These are phyloP conservation scores for Calonectria hongkongensis DNA, from an alignment of 2,329 filamentous ascomycete genomes.

Conservation along the genomic window DNA sequence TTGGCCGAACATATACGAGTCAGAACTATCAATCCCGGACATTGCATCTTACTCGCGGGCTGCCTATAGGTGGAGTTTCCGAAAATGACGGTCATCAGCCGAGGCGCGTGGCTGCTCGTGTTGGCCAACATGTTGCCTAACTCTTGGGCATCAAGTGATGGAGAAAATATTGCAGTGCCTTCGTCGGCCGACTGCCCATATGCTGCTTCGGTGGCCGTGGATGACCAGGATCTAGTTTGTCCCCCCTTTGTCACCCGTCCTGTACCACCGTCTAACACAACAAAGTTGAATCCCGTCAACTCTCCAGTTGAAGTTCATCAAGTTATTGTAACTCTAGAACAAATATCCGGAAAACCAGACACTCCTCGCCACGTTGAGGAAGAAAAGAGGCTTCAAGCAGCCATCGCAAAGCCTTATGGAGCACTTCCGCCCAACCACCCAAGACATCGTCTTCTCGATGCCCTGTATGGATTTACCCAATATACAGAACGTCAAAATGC, in stretches of 20 bases:
- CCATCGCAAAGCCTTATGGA: slow-evolving; percentile 55
- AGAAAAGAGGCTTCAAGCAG: slow-evolving; percentile 56
- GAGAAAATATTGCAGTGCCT: slow-evolving; percentile 38
- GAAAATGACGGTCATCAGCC: not conserved
- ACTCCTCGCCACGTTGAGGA: slow-evolving; percentile 56
- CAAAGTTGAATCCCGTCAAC: slow-evolving; percentile 6
- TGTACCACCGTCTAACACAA: not conserved
- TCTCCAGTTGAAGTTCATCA: slow-evolving; percentile 53
- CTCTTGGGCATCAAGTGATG: slow-evolving; percentile 20
- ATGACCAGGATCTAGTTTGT: slow-evolving; percentile 45
- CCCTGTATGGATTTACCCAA: slow-evolving; percentile 60
- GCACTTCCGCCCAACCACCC: slow-evolving; percentile 61
- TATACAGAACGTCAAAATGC: slow-evolving; percentile 60
- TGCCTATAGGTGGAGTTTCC: too few species aligned
- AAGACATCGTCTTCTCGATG: slow-evolving; percentile 63
- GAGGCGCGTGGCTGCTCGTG: slow-evolving; percentile 26
- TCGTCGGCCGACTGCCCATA: slow-evolving; percentile 31
- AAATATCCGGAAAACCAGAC: slow-evolving; percentile 45
- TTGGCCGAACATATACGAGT: not conserved
- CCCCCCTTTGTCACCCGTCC: not conserved
- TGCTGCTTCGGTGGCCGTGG: slow-evolving; percentile 37
- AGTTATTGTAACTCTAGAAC: slow-evolving; percentile 53
- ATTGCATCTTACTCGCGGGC: not conserved
- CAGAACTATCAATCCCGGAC: slow-evolving; percentile 1
- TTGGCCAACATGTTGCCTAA: slow-evolving; percentile 22